Evolutionary conservation across 148 eudicot genomes (phyloP).

Genomic region (Hydrangea macrophylla): DNA sequence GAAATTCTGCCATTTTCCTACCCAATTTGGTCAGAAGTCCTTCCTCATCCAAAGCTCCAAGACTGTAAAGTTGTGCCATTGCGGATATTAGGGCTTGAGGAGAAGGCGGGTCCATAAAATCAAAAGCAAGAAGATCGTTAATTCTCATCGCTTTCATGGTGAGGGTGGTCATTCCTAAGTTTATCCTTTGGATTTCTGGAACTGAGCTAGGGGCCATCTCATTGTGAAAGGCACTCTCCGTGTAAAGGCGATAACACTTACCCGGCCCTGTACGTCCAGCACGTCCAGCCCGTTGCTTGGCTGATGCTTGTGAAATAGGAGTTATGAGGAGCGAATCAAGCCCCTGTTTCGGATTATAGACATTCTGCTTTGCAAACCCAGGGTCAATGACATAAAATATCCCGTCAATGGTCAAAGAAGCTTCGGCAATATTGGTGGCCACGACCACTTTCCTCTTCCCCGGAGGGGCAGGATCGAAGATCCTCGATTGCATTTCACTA

Average conservation of each 20-base stretch:
- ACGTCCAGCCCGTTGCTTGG: conserved; percentile 86
- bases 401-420: conserved; percentile 94
- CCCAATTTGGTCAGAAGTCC: conserved; percentile 93
- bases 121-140: conserved; percentile 79
- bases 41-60: conserved; percentile 95
- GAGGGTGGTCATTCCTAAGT: conserved; percentile 70
- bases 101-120: conserved; percentile 97
- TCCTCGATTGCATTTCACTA: conserved; percentile 92
- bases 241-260: conserved; percentile 87
- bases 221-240: conserved; percentile 87
- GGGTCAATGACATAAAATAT: conserved; percentile 88
- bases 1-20: conserved; percentile 92
- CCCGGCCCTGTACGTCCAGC: conserved; percentile 98
- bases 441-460: conserved; percentile 96
- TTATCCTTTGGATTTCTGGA: conserved; percentile 90
- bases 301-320: conserved; percentile 85
- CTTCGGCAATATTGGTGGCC: conserved; percentile 97
- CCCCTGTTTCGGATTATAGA: conserved; percentile 82
- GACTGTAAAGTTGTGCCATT: conserved; percentile 84
- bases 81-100: conserved; percentile 95
- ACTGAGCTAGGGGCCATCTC: conserved; percentile 88
- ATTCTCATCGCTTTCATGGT: conserved; percentile 93
- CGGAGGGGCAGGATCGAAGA: conserved; percentile 90
- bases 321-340: conserved; percentile 74
- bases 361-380: conserved; percentile 88